Conservation (phyloP, 345 rosid genomes). For the Anacardium occidentale region DNA sequence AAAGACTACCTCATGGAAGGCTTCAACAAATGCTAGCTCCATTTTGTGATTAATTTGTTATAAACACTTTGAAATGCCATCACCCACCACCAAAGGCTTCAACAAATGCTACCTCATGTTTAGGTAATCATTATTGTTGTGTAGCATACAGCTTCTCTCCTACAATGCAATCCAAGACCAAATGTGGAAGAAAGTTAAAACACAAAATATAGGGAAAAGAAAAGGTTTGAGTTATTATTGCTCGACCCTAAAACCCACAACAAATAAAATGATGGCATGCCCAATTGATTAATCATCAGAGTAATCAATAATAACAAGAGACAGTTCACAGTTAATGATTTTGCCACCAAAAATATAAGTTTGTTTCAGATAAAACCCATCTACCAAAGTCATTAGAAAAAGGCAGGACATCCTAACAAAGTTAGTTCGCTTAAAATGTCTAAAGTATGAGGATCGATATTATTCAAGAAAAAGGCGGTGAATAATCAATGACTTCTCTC, state of each 20-base stretch:
- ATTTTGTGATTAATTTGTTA: neutral
- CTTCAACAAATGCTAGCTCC: neutral
- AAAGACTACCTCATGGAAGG: constrained; percentile 26
- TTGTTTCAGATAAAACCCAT: neutral
- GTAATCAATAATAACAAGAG: neutral
- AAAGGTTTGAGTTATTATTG: neutral
- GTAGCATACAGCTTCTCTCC: constrained; percentile 87
- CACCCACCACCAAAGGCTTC: constrained; percentile 32
- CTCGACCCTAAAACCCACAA: neutral
- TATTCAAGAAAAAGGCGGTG: no score
- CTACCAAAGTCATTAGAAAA: neutral
- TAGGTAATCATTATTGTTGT: no score
- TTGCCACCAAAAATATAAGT: constrained; percentile 4
- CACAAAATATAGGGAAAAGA: neutral
- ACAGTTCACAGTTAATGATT: neutral
- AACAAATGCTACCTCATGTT: no score
- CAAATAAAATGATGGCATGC: neutral
- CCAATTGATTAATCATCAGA: neutral
- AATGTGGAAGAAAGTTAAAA: constrained; percentile 13
- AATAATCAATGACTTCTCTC: neutral
- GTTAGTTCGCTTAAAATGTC: neutral
- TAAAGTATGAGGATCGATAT: neutral
- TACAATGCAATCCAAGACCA: constrained; percentile 85
- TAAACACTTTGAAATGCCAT: constrained; percentile 26
- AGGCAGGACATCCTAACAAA: neutral